Base-by-base conservation (phyloP, 2,329 filamentous ascomycete genomes). In the Sphaerostilbella broomeana region DNA sequence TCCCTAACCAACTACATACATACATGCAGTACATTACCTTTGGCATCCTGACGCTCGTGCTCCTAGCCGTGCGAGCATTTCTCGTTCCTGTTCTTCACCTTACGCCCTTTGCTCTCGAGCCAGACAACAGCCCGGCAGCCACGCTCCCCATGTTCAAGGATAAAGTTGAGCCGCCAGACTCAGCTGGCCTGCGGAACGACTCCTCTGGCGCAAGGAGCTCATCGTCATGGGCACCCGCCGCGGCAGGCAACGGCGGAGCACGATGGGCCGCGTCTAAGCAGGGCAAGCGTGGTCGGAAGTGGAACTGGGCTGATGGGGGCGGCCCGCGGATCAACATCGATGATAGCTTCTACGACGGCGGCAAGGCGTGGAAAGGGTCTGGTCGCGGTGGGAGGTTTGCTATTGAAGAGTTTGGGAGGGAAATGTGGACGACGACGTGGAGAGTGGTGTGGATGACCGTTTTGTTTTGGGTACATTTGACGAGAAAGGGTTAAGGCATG, bases 1-100 rank as follows among this genome's bases (percentile, higher is more conserved):
- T 97, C 7, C 92, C 92, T 0, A 87, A 90, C 59, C 88, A 95
- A 60, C 69, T 95, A 9, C 75, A 75, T 35, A 89, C 88, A 6
- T 94, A 90, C 61, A 78, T 92, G 45, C 75, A 77, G 41, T 98
- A 98, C 56, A 77, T 70, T 22, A 65, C 73, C 19, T 68, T 92
- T 12, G 67, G 82, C 1, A 69, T 71, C 15, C 49, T 78, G 5
- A 70, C 66, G 16, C 30, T 79, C 10, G 53, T 72, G 11, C 45
- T 73, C 4, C 65, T 82, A 6, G 58, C 65, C 30, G 59, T 72
- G 6, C 68, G 77, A 13, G 74, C 77, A 5, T 61, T 80, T 29
- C 64, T 82, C 22, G 69, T 79, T 6, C 73, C 77, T 3, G 54
- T 73, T 6, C 61, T 79, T 3, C 64, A 67, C 41, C 64, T 80